Conservation (phyloP, 345 rosid species). For the Anastatica hierochuntica region DNA sequence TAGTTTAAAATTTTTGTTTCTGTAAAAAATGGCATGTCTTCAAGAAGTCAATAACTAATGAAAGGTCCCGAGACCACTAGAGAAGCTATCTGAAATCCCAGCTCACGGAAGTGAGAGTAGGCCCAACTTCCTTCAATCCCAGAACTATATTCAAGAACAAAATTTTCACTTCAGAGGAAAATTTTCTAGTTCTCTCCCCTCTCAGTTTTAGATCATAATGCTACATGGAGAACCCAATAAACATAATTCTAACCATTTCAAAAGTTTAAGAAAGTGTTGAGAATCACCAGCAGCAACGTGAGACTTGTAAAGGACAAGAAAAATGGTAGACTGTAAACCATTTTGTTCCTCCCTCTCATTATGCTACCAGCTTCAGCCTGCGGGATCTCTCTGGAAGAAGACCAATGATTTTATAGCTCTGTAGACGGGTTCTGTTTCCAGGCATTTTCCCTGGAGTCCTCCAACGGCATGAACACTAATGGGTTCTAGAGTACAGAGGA, state of each 20-base stretch:
- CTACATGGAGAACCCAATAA: neutral
- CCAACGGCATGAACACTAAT: slow-evolving; percentile 4
- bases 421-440: neutral
- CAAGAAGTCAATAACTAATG: neutral
- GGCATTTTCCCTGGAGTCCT: neutral
- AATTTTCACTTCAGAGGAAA: neutral
- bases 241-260: neutral
- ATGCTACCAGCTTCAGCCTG: neutral
- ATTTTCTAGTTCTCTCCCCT: too few species aligned
- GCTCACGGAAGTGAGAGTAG: neutral
- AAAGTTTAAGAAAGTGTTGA: neutral
- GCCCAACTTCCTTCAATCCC: neutral
- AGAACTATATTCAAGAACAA: neutral
- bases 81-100: slow-evolving; percentile 1
- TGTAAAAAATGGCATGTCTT: neutral
- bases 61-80: neutral
- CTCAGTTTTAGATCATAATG: neutral
- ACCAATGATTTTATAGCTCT: neutral
- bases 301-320: neutral
- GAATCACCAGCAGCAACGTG: neutral
- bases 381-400: neutral
- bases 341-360: neutral
- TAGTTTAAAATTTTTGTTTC: neutral
- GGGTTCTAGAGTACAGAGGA: neutral
- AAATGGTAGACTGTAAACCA: neutral